These are phyloP conservation scores for Agaricus sinodeliciosus DNA, from an alignment of 768 basidiomycete species.

Conservation along the genomic window DNA sequence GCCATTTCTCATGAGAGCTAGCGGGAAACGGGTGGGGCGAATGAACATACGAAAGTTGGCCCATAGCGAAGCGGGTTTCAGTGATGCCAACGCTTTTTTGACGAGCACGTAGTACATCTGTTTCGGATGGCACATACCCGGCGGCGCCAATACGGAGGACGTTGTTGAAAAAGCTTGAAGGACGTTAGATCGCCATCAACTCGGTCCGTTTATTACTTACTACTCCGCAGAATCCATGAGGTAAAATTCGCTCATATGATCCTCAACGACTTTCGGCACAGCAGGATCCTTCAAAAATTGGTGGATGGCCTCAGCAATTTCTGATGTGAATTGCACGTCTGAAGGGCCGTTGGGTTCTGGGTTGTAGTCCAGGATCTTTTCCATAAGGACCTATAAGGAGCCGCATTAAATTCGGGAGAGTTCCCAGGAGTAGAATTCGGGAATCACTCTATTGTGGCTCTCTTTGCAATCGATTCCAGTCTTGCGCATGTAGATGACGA, in stretches of 20 bases:
- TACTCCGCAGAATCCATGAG: conserved; percentile 93
- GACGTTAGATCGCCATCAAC: neutral
- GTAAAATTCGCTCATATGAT: conserved; percentile 73
- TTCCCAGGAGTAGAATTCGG: neutral
- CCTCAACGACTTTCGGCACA: conserved; percentile 45
- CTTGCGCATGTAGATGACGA: conserved; percentile 83
- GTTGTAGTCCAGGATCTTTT: conserved; percentile 56
- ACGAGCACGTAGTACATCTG: conserved; percentile 83
- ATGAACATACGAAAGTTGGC: conserved; percentile 48
- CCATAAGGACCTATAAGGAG: conserved; percentile 30
- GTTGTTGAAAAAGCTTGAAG: conserved; percentile 73
- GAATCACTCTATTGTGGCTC: conserved; percentile 51
- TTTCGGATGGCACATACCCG: conserved; percentile 81
- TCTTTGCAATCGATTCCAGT: conserved; percentile 73
- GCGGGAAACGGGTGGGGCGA: neutral
- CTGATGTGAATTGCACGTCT: conserved; percentile 41
- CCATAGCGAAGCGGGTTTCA: conserved; percentile 79
- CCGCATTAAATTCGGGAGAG: neutral
- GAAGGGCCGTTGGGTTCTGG: conserved; percentile 36
- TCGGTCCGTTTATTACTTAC: conserved; percentile 36
- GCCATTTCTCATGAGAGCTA: neutral
- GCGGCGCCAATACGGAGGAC: conserved; percentile 76
- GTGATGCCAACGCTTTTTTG: conserved; percentile 87
- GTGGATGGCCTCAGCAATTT: conserved; percentile 62
- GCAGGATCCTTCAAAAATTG: conserved; percentile 68